Evolutionary conservation across 2,329 filamentous ascomycete species (phyloP), one percentile per base, ranked within the genome.

Genomic region (Chaetomiaceae sp.): DNA sequence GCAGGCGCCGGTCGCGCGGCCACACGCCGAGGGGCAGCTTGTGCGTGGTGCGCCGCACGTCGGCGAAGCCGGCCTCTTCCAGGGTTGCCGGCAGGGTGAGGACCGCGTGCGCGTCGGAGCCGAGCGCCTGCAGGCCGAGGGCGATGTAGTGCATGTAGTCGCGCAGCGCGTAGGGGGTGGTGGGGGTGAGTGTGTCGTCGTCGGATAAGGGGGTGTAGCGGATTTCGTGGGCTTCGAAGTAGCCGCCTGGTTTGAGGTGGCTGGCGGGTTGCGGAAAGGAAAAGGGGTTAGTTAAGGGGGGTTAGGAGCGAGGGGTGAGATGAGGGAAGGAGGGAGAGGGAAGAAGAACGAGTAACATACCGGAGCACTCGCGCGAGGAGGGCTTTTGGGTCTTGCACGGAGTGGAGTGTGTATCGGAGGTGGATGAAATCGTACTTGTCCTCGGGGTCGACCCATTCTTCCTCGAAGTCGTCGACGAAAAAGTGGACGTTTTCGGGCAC

Each of bases 401-500:
- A 71, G 49, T 70, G 68, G 4, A 73, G 53, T 1, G 67, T 65
- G 51, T 75, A 68, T 6, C 73, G 70, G 24, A 75, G 62, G 52
- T 76, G 73, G 42, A 76, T 70, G 48, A 64, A 73, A 53, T 76
- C 73, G 44, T 73, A 74, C 14, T 64, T 62, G 49, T 69, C 61
- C 4, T 69, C 66, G 6, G 65, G 60, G 45, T 73, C 68, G 3
- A 68, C 65, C 73, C 73, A 76, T 14, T 73, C 72, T 15, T 69
- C 70, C 49, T 76, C 73, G 42, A 76, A 70, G 53, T 76, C 73
- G 56, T 75, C 73, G 32, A 76, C 69, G 19, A 72, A 66, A 51
- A 76, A 76, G 19, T 68, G 64, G n/a, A 72, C 70, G 45, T 76
- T 76, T 42, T 70, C 65, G 2, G 73, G 73, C 0, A 76, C 71